A percentile compares a stretch with the other conserved stretches of the same genome.
Conservation (phyloP, 768 basidiomycete species). For the Clitopilus passeckerianus region DNA sequence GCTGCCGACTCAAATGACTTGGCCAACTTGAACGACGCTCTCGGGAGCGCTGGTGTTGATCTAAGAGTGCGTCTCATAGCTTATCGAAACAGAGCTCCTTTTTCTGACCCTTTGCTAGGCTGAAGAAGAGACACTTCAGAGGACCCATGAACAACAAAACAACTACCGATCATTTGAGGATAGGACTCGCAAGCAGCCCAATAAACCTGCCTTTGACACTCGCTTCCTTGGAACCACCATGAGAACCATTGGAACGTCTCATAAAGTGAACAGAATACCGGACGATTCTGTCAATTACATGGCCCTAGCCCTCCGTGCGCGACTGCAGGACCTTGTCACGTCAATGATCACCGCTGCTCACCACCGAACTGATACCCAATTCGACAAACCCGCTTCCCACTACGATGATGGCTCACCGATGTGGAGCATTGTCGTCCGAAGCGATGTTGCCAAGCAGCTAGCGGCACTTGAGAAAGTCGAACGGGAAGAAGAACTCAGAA, state of each 20-base stretch:
- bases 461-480: slow-evolving; percentile 72
- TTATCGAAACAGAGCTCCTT: not conserved
- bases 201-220: slow-evolving; percentile 64
- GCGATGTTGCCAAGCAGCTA: slow-evolving; percentile 76
- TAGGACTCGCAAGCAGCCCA: slow-evolving; percentile 72
- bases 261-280: slow-evolving; percentile 62
- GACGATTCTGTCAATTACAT: slow-evolving; percentile 76
- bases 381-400: slow-evolving; percentile 57
- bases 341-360: slow-evolving; percentile 63
- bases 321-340: slow-evolving; percentile 65
- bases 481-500: slow-evolving; percentile 75
- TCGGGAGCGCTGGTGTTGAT: slow-evolving; percentile 86
- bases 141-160: slow-evolving; percentile 56
- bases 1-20: slow-evolving; percentile 65
- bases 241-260: slow-evolving; percentile 58
- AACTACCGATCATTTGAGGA: slow-evolving; percentile 69
- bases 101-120: slow-evolving; percentile 43
- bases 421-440: slow-evolving; percentile 78
- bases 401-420: slow-evolving; percentile 70
- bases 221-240: slow-evolving; percentile 62
- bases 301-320: slow-evolving; percentile 71
- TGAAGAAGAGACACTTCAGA: slow-evolving; percentile 79
- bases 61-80: slow-evolving; percentile 47
- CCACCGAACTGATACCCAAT: slow-evolving; percentile 70
- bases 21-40: slow-evolving; percentile 75